Base-by-base conservation (phyloP, 805 yeast genomes). In the Suhomyces canberraensis region DNA sequence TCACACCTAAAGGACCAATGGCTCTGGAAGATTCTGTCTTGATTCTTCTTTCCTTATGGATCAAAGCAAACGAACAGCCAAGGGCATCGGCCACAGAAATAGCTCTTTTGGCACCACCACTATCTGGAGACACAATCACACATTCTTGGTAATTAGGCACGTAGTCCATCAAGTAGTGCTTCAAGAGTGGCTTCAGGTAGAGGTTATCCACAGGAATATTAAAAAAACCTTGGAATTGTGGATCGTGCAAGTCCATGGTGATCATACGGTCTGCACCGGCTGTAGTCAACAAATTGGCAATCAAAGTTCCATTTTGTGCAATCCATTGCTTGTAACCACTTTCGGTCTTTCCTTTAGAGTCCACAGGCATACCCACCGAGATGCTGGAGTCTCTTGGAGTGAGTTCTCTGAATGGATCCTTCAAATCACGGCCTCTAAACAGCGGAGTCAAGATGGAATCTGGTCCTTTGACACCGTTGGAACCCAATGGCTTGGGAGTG, bases 31-130 rank as follows among this genome's bases (percentile, higher is more conserved):
- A 20, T 16, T 31, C 33, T 18, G 18, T 31, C 38, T 63, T 67
- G 31, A 71, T 75, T 46, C 95, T 71, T 56, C 95, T 73, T 57
- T 93, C 98, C 62, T 93, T 93, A 64, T 93, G 98, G 46, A 93
- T 89, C 61, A 93, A 70, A 0, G 99, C 98, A 67, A 93, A 90
- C 17, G 89, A 76, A 68, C 93, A 76, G 14, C 87, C 89, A 40
- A 93, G 65, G 1, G 84, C 76, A 63, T 93, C 99, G 1, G 98
- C 98, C 42, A 93, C 76, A 1, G 91, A 83, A 1, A 96, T 86
- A 21, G 98, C 97, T 47, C 98, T 71, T 61, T 93, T 93, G 33
- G 98, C 99, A 44, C 99, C 99, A 54, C 99, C 99, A 16, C 97
- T 93, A 63, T 93, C 99, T 0, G 99, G 99, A 1, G 96, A 88